Conservation (phyloP, 331 rosid species). For the Prunus yedoensis region DNA sequence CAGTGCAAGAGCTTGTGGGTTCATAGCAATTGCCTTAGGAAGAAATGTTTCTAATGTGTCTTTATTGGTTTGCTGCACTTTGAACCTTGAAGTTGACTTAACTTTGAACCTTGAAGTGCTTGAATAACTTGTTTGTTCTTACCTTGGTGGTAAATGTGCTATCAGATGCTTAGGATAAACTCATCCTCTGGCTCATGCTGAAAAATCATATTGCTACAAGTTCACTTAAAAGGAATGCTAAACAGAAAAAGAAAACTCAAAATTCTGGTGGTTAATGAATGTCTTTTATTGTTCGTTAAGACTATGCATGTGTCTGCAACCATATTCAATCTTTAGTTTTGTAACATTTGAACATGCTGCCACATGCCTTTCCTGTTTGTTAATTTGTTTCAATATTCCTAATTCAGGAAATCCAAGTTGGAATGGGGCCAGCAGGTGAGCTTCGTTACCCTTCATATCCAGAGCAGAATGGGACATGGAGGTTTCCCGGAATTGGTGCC, state of each 20-base stretch:
- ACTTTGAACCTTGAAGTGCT: background rate
- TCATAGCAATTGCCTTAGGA: no score
- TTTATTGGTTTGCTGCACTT: background rate
- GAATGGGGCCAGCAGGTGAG: constrained; percentile 99
- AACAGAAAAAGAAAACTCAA: background rate
- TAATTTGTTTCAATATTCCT: constrained; percentile 6
- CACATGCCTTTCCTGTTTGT: background rate
- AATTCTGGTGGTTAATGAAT: background rate
- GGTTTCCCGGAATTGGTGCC: constrained; percentile 94
- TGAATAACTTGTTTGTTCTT: background rate
- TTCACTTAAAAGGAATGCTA: background rate
- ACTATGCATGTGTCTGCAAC: background rate
- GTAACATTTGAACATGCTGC: background rate
- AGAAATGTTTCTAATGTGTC: background rate
- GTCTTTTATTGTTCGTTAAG: background rate
- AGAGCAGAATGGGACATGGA: constrained; percentile 84
- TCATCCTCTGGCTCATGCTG: background rate
- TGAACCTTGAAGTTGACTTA: background rate
- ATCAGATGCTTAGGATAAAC: background rate
- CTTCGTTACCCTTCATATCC: constrained; percentile 97
- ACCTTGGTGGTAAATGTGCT: no score
- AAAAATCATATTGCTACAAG: background rate
- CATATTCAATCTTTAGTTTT: background rate
- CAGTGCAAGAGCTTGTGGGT: background rate
- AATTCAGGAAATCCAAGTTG: constrained; percentile 94